Conservation (phyloP, 106 monocot genomes). For the Amphibolis antarctica region DNA sequence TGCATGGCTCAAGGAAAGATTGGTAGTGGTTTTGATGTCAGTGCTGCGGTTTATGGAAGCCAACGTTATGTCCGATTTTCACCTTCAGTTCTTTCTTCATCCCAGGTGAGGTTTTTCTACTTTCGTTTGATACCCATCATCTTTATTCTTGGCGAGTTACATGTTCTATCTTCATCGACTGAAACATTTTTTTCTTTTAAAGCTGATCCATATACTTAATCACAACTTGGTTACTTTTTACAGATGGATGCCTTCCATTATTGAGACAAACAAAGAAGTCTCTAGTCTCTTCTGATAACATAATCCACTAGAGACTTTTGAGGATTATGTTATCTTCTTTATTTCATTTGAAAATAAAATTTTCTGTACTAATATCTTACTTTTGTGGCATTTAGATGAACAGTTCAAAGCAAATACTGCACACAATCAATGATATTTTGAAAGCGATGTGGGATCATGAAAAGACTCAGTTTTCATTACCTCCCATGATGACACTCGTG, state of each 20-base stretch:
- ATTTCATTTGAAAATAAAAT: neutral
- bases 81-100: constrained; percentile 64
- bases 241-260: too few species aligned
- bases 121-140: neutral
- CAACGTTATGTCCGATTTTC: constrained; percentile 89
- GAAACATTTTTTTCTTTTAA: too few species aligned
- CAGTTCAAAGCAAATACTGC: constrained; percentile 26
- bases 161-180: too few species aligned
- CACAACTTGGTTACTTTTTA: too few species aligned
- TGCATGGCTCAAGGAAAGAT: constrained; percentile 98
- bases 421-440: constrained; percentile 48
- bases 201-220: too few species aligned
- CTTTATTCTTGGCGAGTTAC: too few species aligned
- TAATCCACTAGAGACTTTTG: neutral
- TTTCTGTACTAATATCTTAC: neutral
- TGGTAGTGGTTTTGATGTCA: constrained; percentile 98
- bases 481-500: constrained; percentile 84
- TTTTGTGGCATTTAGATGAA: constrained; percentile 25
- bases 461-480: constrained; percentile 58
- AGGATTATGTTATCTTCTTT: constrained; percentile 1
- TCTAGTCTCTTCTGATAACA: too few species aligned
- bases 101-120: constrained; percentile 41
- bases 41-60: constrained; percentile 96
- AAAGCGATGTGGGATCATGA: constrained; percentile 91
- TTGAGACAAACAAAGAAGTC: too few species aligned